Evolutionary conservation across 371 early-diverging fungal genomes (phyloP).

Genomic region (Smittium mucronatum): DNA sequence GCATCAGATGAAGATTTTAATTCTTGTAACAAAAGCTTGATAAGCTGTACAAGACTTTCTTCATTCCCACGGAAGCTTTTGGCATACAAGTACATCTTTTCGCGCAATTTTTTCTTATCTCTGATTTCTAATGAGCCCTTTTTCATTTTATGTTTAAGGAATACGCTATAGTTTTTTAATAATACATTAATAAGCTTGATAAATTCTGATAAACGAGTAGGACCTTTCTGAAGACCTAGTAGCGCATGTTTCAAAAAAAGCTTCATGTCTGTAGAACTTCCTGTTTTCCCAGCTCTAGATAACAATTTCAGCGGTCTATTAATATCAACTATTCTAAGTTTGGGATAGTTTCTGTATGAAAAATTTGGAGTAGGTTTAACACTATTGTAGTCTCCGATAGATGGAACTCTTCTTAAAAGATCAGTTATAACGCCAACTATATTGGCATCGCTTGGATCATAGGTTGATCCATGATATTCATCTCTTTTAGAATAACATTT

Average conservation of each 20-base stretch:
- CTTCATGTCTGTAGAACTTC: not conserved
- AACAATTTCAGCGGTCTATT: not conserved
- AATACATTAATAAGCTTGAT: not conserved
- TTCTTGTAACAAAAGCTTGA: not conserved
- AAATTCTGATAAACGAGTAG: not conserved
- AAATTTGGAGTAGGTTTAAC: not conserved
- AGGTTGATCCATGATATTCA: too few species aligned
- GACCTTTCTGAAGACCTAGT: constrained; percentile 1
- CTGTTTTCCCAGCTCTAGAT: constrained; percentile 4
- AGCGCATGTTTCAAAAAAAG: not conserved
- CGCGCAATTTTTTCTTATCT: not conserved
- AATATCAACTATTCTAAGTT: not conserved
- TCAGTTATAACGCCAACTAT: not conserved
- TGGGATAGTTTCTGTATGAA: not conserved
- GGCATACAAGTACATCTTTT: not conserved
- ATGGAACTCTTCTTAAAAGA: not conserved
- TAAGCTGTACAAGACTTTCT: not conserved
- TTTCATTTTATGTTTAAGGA: not conserved
- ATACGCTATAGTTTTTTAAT: not conserved
- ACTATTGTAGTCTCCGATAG: not conserved
- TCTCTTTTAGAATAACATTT: too few species aligned
- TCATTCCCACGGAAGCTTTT: constrained; percentile 9
- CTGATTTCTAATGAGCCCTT: not conserved
- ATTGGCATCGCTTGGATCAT: not conserved
- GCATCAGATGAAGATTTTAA: not conserved